Conservation (phyloP, 371 early-diverging fungal genomes). For the Rhizopus sp. region DNA sequence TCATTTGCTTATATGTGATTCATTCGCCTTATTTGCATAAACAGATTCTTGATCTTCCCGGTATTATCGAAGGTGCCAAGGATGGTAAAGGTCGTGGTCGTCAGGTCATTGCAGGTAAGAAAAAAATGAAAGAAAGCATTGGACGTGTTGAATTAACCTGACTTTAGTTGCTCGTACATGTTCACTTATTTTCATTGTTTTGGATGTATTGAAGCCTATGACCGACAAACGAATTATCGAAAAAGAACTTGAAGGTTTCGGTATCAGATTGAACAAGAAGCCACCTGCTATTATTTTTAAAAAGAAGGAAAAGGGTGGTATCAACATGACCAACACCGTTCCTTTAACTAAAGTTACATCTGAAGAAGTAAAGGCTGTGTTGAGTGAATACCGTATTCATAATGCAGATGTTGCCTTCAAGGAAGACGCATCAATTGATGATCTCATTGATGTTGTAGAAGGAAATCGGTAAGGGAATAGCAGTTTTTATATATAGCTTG, state of each 20-base stretch:
- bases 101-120: slow-evolving; percentile 79
- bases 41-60: slow-evolving; percentile 74
- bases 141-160: not conserved
- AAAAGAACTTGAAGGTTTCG: slow-evolving; percentile 98
- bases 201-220: slow-evolving; percentile 97
- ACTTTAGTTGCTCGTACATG: slow-evolving; percentile 88
- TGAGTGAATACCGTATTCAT: slow-evolving; percentile 91
- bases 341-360: slow-evolving; percentile 83
- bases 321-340: slow-evolving; percentile 88
- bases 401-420: slow-evolving; percentile 93
- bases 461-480: slow-evolving; percentile 26
- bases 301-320: slow-evolving; percentile 95
- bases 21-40: not conserved
- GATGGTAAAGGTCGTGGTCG: slow-evolving; percentile 99
- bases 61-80: slow-evolving; percentile 99
- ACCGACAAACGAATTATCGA: slow-evolving; percentile 95
- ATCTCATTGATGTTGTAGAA: slow-evolving; percentile 96
- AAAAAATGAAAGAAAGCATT: slow-evolving; percentile 11
- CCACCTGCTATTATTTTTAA: slow-evolving; percentile 96
- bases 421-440: slow-evolving; percentile 88
- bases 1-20: not conserved
- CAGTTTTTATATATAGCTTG: not conserved
- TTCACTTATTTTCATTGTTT: slow-evolving; percentile 91
- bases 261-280: slow-evolving; percentile 96
- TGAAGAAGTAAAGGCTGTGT: slow-evolving; percentile 86